Percentiles rank a stretch among this genome's conserved stretches.
Evolutionary conservation across 2,329 filamentous ascomycete species (phyloP).

Genomic region (Penicillium sp.): DNA sequence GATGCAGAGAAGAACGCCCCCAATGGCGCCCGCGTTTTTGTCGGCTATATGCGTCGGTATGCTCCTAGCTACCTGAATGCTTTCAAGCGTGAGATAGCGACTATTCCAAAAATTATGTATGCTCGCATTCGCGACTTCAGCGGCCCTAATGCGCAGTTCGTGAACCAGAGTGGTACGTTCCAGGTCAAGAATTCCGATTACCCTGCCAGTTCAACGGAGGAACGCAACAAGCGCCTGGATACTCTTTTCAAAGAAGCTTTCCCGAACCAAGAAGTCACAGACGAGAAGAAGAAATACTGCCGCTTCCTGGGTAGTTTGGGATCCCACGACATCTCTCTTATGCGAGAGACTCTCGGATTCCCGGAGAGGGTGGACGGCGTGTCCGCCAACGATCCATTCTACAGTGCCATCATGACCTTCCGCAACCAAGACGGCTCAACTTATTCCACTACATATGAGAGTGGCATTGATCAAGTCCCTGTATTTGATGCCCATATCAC

Average conservation of each 20-base stretch:
- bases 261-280: slow-evolving; percentile 17
- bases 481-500: slow-evolving; percentile 21
- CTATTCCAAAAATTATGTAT: slow-evolving; percentile 19
- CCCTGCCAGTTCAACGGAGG: slow-evolving; percentile 10
- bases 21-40: slow-evolving; percentile 20
- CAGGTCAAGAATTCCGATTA: slow-evolving; percentile 18
- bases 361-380: slow-evolving; percentile 15
- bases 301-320: slow-evolving; percentile 22
- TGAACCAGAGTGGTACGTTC: slow-evolving; percentile 21
- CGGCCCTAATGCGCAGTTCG: slow-evolving; percentile 19
- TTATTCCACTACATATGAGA: slow-evolving; percentile 22
- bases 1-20: slow-evolving; percentile 18
- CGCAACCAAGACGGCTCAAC: slow-evolving; percentile 16
- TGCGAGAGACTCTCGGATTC: slow-evolving; percentile 21
- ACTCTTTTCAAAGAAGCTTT: slow-evolving; percentile 17
- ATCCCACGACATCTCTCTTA: slow-evolving; percentile 23
- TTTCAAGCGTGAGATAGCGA: slow-evolving; percentile 20
- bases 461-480: slow-evolving; percentile 21
- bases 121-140: slow-evolving; percentile 23
- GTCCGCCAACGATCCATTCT: slow-evolving; percentile 20
- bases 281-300: slow-evolving; percentile 20
- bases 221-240: slow-evolving; percentile 15
- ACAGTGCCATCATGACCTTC: slow-evolving; percentile 21
- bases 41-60: slow-evolving; percentile 25
- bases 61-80: slow-evolving; percentile 19